Evolutionary conservation across 768 basidiomycete species (phyloP).

Genomic region (Tylopilus rubrobrunneus): DNA sequence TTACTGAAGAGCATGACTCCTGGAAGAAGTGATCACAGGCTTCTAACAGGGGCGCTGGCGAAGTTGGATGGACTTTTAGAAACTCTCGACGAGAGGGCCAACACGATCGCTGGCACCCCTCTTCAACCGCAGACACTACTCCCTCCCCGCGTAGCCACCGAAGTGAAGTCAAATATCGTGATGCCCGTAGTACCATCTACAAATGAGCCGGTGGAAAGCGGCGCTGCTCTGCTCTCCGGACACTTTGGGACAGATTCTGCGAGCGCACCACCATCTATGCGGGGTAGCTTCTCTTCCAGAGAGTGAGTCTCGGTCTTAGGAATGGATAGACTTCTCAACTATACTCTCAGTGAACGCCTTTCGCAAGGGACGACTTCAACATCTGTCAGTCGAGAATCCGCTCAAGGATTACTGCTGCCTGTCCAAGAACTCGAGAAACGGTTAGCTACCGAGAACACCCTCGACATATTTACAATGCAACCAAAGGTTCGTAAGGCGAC

Average conservation of each 20-base stretch:
- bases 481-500: slow-evolving; percentile 58
- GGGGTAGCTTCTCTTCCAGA: slow-evolving; percentile 50
- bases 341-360: slow-evolving; percentile 45
- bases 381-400: slow-evolving; percentile 49
- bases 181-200: background rate
- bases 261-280: slow-evolving; percentile 50
- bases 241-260: slow-evolving; percentile 27
- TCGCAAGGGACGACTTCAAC: slow-evolving; percentile 59
- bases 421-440: slow-evolving; percentile 78
- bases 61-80: slow-evolving; percentile 72
- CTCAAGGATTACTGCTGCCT: slow-evolving; percentile 50
- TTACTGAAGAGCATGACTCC: slow-evolving; percentile 83
- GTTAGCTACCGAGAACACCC: slow-evolving; percentile 68
- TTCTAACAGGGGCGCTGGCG: slow-evolving; percentile 77
- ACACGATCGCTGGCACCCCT: slow-evolving; percentile 27
- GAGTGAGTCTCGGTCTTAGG: slow-evolving; percentile 40
- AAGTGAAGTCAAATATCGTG: background rate
- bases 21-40: slow-evolving; percentile 80
- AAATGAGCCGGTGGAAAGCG: slow-evolving; percentile 1
- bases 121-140: background rate
- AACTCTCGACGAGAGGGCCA: slow-evolving; percentile 57
- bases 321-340: slow-evolving; percentile 6
- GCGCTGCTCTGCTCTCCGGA: slow-evolving; percentile 15
- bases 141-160: background rate
- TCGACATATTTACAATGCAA: slow-evolving; percentile 96